Evolutionary conservation across 2,329 filamentous ascomycete genomes (phyloP).

Genomic region (Aspergillus unguis): DNA sequence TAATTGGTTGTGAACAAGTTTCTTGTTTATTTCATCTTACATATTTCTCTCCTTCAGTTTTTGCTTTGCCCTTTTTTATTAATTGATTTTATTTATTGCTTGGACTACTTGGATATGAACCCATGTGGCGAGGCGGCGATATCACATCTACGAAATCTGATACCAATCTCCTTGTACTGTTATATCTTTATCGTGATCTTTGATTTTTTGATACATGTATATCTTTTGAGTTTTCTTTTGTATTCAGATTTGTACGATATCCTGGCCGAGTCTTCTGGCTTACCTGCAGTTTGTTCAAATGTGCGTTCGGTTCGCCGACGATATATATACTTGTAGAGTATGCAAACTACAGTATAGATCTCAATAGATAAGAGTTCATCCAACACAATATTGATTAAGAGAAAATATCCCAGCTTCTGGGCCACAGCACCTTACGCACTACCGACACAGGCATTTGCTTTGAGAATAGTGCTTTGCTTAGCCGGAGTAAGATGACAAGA

Average conservation of each 20-base stretch:
- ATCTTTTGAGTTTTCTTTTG: conserved; percentile 12
- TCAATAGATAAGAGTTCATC: not conserved
- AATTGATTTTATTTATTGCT: not conserved
- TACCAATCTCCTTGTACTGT: conserved; percentile 2
- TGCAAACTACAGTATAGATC: not conserved
- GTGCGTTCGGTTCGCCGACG: not conserved
- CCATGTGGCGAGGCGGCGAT: conserved; percentile 8
- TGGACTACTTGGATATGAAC: conserved; percentile 6
- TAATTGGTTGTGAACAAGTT: conserved; percentile 1
- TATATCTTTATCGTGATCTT: conserved; percentile 7
- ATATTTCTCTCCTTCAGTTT: conserved; percentile 12
- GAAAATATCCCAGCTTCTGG: no score
- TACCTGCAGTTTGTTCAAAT: not conserved
- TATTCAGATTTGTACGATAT: conserved; percentile 12
- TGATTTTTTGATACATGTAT: conserved; percentile 10
- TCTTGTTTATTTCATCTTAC: not conserved
- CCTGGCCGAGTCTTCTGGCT: not conserved
- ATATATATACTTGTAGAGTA: not conserved
- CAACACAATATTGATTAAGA: not conserved
- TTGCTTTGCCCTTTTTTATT: conserved; percentile 10
- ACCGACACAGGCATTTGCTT: no score
- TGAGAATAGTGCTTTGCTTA: no score
- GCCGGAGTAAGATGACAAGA: no score
- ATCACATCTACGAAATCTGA: conserved; percentile 4
- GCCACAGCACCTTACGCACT: no score